A percentile compares a stretch with the other conserved stretches of the same genome.
Evolutionary conservation across 108 stramenopile species (phyloP).

Genomic region (Mediolabrus comicus): DNA sequence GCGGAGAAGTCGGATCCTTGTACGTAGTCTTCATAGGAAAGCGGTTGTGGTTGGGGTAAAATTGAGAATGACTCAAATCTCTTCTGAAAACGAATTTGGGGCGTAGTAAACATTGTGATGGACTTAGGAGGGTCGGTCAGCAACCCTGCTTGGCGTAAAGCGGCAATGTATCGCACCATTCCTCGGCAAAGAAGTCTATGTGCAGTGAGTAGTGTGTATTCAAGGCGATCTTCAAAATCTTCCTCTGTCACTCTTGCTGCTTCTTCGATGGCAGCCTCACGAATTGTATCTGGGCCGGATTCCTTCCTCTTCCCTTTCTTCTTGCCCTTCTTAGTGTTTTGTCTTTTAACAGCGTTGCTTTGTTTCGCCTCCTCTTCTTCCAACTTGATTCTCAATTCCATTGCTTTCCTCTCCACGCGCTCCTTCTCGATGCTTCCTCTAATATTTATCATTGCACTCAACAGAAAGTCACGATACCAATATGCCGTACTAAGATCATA

Average conservation of each 20-base stretch:
- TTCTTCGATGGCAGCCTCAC: conserved; percentile 7
- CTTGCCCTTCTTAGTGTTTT: conserved; percentile 28
- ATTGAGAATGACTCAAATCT: conserved; percentile 64
- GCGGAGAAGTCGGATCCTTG: conserved; percentile 64
- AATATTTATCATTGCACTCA: conserved; percentile 59
- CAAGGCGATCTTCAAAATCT: conserved; percentile 67
- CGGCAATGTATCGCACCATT: conserved; percentile 64
- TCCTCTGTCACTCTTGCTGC: conserved; percentile 18
- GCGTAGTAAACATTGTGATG: conserved; percentile 61
- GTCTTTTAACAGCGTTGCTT: conserved; percentile 9
- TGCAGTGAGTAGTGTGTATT: conserved; percentile 42
- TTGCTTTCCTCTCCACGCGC: conserved; percentile 22
- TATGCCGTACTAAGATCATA: conserved; percentile 63
- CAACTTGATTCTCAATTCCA: conserved; percentile 25
- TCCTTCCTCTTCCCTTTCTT: conserved; percentile 34
- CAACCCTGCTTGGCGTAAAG: conserved; percentile 63
- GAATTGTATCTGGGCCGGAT: neutral
- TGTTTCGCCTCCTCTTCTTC: conserved; percentile 25
- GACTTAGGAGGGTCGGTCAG: conserved; percentile 30
- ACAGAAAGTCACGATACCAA: conserved; percentile 84
- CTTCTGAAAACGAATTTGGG: conserved; percentile 57
- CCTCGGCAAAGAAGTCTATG: conserved; percentile 73
- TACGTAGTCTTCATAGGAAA: conserved; percentile 64
- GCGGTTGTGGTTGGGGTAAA: conserved; percentile 69
- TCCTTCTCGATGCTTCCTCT: conserved; percentile 44